These are phyloP conservation scores for Neurospora sp. DNA, from an alignment of 495 filamentous ascomycete genomes.

Conservation along the genomic window DNA sequence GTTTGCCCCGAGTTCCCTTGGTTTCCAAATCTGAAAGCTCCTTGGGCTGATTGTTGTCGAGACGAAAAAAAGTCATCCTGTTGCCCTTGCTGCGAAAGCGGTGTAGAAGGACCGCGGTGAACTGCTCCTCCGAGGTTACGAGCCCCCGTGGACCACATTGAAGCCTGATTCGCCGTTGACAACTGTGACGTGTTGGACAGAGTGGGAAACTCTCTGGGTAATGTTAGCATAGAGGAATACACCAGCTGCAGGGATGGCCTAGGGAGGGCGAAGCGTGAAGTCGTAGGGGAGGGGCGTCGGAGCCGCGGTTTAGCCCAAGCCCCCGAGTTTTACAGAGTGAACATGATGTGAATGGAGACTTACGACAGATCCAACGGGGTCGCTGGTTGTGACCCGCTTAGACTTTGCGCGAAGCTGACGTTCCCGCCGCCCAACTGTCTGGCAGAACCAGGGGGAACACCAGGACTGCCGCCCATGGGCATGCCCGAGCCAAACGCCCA, in stretches of 20 bases:
- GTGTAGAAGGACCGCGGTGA: constrained; percentile 55
- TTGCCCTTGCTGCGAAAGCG: constrained; percentile 40
- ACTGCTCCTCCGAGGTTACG: constrained; percentile 43
- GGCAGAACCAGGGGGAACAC: constrained; percentile 33
- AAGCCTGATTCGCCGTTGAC: constrained; percentile 32
- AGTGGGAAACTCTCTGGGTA: constrained; percentile 68
- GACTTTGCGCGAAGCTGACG: constrained; percentile 73
- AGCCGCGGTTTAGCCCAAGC: background rate
- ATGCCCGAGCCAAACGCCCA: constrained; percentile 62
- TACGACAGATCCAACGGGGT: constrained; percentile 73
- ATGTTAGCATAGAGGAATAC: background rate
- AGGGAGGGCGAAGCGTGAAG: background rate
- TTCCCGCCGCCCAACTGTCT: constrained; percentile 51
- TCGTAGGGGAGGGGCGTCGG: background rate
- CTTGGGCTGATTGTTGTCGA: constrained; percentile 46
- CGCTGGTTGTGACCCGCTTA: constrained; percentile 64
- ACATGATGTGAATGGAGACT: constrained; percentile 29
- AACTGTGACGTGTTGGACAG: constrained; percentile 60
- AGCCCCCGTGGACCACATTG: constrained; percentile 51
- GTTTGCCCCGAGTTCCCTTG: constrained; percentile 44
- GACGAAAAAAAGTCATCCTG: constrained; percentile 53
- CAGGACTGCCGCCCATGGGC: constrained; percentile 59
- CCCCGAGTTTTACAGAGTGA: background rate
- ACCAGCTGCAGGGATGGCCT: background rate
- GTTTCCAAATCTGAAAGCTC: constrained; percentile 45